phyloP scores from a whole-genome alignment of 2,329 filamentous ascomycete genomes.

The Phialemonium atrogriseum region DNA sequence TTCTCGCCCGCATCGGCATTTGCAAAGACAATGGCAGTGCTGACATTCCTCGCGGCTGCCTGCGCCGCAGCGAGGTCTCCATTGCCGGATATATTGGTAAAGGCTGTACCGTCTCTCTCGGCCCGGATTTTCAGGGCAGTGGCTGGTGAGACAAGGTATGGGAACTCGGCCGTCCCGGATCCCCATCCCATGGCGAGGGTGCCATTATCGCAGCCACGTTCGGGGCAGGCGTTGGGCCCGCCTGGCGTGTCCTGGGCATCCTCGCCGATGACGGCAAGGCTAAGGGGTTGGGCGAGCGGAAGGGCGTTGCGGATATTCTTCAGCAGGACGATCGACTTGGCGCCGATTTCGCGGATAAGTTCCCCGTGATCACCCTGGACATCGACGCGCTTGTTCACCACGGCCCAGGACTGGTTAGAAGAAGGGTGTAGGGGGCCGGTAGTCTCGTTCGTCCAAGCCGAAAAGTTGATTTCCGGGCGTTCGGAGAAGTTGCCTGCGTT shows the following conservation, averaged over 20 bases:
- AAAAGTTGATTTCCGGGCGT: slow-evolving; percentile 49
- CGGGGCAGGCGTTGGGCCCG: slow-evolving; percentile 67
- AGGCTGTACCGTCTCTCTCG: slow-evolving; percentile 51
- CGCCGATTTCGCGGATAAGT: slow-evolving; percentile 42
- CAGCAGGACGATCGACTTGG: slow-evolving; percentile 48
- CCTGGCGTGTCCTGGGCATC: slow-evolving; percentile 54
- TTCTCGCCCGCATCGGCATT: slow-evolving; percentile 80
- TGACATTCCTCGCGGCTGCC: slow-evolving; percentile 45
- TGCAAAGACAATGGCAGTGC: slow-evolving; percentile 75
- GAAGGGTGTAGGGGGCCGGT: slow-evolving; percentile 45
- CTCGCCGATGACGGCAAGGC: slow-evolving; percentile 63
- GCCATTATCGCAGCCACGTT: slow-evolving; percentile 75
- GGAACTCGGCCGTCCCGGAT: slow-evolving; percentile 74
- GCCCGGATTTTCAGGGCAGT: slow-evolving; percentile 44
- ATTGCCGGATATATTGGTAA: slow-evolving; percentile 34
- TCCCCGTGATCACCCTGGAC: slow-evolving; percentile 43
- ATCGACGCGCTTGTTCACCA: slow-evolving; percentile 58
- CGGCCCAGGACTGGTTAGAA: slow-evolving; percentile 37
- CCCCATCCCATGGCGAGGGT: slow-evolving; percentile 83
- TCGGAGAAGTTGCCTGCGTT: slow-evolving; percentile 13
- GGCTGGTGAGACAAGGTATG: slow-evolving; percentile 67
- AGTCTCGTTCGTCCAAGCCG: slow-evolving; percentile 58
- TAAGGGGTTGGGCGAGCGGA: slow-evolving; percentile 36
- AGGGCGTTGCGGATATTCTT: slow-evolving; percentile 56
- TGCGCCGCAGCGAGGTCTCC: slow-evolving; percentile 42